Conservation (phyloP, 495 filamentous ascomycete genomes). For the Podospora pseudopauciseta region DNA sequence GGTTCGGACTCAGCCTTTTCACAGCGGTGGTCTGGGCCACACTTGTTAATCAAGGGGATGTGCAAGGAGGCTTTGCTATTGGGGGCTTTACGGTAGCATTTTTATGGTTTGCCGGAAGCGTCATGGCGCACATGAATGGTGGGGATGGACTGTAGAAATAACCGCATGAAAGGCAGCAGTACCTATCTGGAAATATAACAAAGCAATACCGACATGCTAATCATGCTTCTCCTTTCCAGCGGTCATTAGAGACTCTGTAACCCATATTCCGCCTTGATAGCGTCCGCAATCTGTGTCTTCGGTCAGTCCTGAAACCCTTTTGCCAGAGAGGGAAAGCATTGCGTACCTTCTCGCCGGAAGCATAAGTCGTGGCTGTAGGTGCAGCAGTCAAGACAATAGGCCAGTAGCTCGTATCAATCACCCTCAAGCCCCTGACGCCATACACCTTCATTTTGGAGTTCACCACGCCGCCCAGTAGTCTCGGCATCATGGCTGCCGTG, state of each 20-base stretch:
- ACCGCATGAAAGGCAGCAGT: too few species aligned
- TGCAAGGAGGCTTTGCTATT: too few species aligned
- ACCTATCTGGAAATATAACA: too few species aligned
- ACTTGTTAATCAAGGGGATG: too few species aligned
- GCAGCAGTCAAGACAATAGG: conserved; percentile 44
- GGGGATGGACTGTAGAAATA: too few species aligned
- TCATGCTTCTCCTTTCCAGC: too few species aligned
- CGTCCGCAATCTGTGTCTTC: conserved; percentile 21
- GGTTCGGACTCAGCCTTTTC: too few species aligned
- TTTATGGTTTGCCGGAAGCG: too few species aligned
- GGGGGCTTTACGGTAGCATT: too few species aligned
- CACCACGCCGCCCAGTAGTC: conserved; percentile 42
- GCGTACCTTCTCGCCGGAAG: conserved; percentile 45
- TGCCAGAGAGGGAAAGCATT: neutral
- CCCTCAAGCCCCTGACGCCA: conserved; percentile 44
- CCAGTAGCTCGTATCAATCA: conserved; percentile 35
- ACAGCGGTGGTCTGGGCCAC: too few species aligned
- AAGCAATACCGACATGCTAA: too few species aligned
- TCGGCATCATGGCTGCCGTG: conserved; percentile 47
- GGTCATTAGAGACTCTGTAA: conserved; percentile 7
- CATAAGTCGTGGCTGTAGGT: conserved; percentile 49
- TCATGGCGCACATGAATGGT: too few species aligned
- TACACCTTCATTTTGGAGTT: conserved; percentile 47
- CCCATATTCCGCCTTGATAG: conserved; percentile 28
- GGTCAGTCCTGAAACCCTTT: neutral